phyloP scores from a whole-genome alignment of 768 basidiomycete genomes.

The Lactifluus rugatus region DNA sequence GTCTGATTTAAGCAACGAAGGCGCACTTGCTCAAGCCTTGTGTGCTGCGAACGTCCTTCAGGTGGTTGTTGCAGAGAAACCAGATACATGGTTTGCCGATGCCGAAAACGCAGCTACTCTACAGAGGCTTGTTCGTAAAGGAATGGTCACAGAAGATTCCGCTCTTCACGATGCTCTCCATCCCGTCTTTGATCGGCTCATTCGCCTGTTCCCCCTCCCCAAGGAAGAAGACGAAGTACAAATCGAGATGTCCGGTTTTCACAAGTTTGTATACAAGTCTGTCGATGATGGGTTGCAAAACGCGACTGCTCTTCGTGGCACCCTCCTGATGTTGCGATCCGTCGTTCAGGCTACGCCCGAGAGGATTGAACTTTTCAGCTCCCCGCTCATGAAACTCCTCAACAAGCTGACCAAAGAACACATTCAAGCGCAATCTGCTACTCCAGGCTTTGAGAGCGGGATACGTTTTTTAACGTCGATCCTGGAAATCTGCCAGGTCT shows the following conservation, averaged over 20 bases:
- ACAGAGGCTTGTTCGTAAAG: slow-evolving; percentile 80
- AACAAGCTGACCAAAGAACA: slow-evolving; percentile 85
- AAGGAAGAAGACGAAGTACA: slow-evolving; percentile 64
- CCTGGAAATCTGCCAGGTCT: slow-evolving; percentile 75
- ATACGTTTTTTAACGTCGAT: slow-evolving; percentile 66
- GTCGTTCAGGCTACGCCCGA: slow-evolving; percentile 74
- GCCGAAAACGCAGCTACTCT: slow-evolving; percentile 57
- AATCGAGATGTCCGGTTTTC: slow-evolving; percentile 65
- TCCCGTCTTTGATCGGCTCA: slow-evolving; percentile 72
- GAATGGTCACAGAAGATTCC: slow-evolving; percentile 70
- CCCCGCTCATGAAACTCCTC: slow-evolving; percentile 71
- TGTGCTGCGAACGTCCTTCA: slow-evolving; percentile 84
- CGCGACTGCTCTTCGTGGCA: slow-evolving; percentile 61
- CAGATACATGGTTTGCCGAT: slow-evolving; percentile 66
- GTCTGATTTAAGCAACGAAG: slow-evolving; percentile 66
- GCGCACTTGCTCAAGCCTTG: slow-evolving; percentile 55
- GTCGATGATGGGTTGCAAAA: slow-evolving; percentile 75
- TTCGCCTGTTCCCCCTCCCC: slow-evolving; percentile 67
- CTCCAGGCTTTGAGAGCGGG: slow-evolving; percentile 44
- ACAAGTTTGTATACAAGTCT: slow-evolving; percentile 61
- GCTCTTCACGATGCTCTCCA: slow-evolving; percentile 72
- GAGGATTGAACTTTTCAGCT: slow-evolving; percentile 71
- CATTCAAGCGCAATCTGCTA: slow-evolving; percentile 28
- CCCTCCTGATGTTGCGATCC: slow-evolving; percentile 79
- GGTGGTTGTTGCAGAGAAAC: slow-evolving; percentile 73